Evolutionary conservation across 176 grass and related monocot genomes (phyloP), one percentile per base, ranked within the genome.

Genomic region (Phoenix dactylifera): DNA sequence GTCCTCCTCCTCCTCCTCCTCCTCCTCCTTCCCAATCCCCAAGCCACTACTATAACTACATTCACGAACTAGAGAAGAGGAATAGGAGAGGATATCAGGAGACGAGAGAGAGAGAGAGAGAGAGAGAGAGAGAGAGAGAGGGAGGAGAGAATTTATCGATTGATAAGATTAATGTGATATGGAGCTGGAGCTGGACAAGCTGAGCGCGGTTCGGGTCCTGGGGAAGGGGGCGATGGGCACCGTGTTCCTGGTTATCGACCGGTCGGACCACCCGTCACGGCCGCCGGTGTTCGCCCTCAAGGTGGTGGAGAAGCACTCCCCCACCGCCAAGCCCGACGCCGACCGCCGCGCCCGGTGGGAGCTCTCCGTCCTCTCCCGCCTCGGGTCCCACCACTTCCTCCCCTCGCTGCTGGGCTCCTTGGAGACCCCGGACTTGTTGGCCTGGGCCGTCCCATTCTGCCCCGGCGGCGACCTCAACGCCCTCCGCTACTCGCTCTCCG

Each of bases 141-240:
- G 9, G 35, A 39, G 35, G 7, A 44, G 10, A 44, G 9, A 48
- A 30, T 3, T 22, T 7, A 22, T 32, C 30, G 51, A 44, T 50
- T 55, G 55, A 50, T 44, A 12, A 2, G 9, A 44, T 44, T 44
- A 12, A 44, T 44, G 53, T 49, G 15, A 18, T 62, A 85, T 91
- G 80, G 93, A 86, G 73, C 66, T 98, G 80, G 93, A 98, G 81
- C 84, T 98, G 54, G 88, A 92, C 71, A 80, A 81, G 58, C 65
- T 79, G 49, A 80, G 74, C 66, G 93, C 84, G 24, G 70, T 92
- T 59, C 88, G 93, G 59, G 82, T 98, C 39, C 79, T 98, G 50
- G 93, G 93, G 18, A 75, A 84, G 16, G 93, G 93, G 50, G 93
- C 93, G 71, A 92, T 98, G 88, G 93, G 87, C 58, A 88, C 88